Evolutionary conservation across 306 rosid species (phyloP).

Genomic region (Casuarina cunninghamiana): DNA sequence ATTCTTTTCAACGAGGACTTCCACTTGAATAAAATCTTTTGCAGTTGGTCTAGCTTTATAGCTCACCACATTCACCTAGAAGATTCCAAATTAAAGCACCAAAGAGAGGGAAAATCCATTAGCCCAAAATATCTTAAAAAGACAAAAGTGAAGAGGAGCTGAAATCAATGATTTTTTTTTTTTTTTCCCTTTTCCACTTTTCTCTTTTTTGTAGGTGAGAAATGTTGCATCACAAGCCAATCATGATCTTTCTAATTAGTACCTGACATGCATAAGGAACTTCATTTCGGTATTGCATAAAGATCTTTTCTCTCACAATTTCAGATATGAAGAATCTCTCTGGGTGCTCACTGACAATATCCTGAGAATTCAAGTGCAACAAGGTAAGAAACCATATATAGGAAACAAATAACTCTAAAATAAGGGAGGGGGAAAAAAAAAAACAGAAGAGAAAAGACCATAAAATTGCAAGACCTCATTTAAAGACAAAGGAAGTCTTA

Average conservation of each 20-base stretch:
- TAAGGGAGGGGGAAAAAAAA: too few species aligned
- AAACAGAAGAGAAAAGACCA: background rate
- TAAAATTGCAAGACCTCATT: constrained; percentile 9
- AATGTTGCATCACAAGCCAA: constrained; percentile 20
- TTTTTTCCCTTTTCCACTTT: background rate
- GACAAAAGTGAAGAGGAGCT: background rate
- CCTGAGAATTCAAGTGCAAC: constrained; percentile 55
- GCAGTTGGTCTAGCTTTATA: constrained; percentile 85
- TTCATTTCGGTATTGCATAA: constrained; percentile 89
- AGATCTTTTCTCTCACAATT: constrained; percentile 92
- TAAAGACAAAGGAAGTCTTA: background rate
- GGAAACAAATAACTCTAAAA: constrained; percentile 18
- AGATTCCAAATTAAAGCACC: constrained; percentile 15
- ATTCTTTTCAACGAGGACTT: constrained; percentile 78
- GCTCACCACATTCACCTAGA: constrained; percentile 86
- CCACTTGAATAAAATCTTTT: constrained; percentile 90
- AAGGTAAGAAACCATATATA: constrained; percentile 27
- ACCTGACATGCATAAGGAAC: constrained; percentile 97
- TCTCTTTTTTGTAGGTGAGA: background rate
- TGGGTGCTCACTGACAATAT: constrained; percentile 91
- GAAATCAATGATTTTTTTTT: background rate
- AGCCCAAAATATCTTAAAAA: too few species aligned
- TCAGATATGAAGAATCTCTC: constrained; percentile 93
- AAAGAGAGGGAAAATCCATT: background rate
- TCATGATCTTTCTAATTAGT: constrained; percentile 16